Base-by-base conservation (phyloP, 2,329 filamentous ascomycete genomes). In the Neoarthrinium moseri region DNA sequence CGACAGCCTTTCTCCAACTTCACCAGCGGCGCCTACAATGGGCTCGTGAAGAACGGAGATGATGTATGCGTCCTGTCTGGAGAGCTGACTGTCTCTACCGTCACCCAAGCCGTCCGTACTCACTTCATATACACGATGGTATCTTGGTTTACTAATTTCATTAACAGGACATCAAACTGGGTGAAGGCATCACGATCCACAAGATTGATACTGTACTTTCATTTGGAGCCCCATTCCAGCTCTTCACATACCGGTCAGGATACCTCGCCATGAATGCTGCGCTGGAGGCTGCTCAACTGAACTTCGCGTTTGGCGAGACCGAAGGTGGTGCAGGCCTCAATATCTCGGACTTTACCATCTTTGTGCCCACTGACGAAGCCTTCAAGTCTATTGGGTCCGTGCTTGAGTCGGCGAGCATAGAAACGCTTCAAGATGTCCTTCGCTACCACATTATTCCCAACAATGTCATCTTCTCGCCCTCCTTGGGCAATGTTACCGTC, bases 1-100 rank as follows among this genome's bases (percentile, higher is more conserved):
- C 48, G 54, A 6, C 66, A 69, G 53, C 65, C 68, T 0, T 65
- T 66, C 45, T 57, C 59, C 6, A 67, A 68, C 52, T 62, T 67
- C 41, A 67, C 64, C 4, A 63, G 63, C 12, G 65, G 64, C 3
- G 61, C 63, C 33, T 65, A 66, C 46, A 63, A 66, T n/a, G 64
- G 57, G 4, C 54, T 67, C 23, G 60, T 66, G 13, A 59, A 53
- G 39, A 56, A 66, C 22, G 59, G 59, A 0, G 48, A 58, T 4
- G 50, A 64, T 23, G 62, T 66, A 4, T 59, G 56, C 46, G 49
- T 68, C 17, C 46, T 67, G 22, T 66, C 61, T 30, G 65, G 65
- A 1, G 61, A 65, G 33, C 54, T 59, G 27, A 59, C 54, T 3
- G 23, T 65, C 2, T 62, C 61, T 5, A 59, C 57, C 4, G 65